Conservation (phyloP, 176 grass and related monocot species). For the Alopecurus myosuroides region DNA sequence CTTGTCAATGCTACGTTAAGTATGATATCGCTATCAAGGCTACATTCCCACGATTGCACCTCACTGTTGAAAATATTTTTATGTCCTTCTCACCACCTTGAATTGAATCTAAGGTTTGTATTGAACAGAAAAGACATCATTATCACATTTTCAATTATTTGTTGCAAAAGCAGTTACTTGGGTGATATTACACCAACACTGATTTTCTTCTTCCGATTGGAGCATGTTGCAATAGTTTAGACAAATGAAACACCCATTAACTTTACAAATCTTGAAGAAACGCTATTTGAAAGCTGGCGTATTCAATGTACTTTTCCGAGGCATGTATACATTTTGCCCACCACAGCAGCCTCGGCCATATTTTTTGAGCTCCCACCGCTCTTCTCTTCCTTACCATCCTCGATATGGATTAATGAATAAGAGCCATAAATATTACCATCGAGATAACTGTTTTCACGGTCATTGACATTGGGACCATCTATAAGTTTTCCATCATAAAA, state of each 20-base stretch:
- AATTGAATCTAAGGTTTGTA: slow-evolving; percentile 36
- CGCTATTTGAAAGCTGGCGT: too few relatives aligned
- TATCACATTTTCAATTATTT: neutral
- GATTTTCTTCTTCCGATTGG: neutral
- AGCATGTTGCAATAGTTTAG: slow-evolving; percentile 6
- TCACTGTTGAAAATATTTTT: too few relatives aligned
- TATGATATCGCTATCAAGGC: slow-evolving; percentile 9
- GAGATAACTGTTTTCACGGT: neutral
- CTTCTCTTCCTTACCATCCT: too few relatives aligned
- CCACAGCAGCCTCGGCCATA: too few relatives aligned
- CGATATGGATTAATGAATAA: too few relatives aligned
- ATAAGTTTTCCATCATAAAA: slow-evolving; percentile 31
- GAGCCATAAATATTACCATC: neutral
- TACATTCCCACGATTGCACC: slow-evolving; percentile 26
- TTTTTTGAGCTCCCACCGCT: too few relatives aligned
- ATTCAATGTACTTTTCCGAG: too few relatives aligned
- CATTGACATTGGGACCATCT: slow-evolving; percentile 22
- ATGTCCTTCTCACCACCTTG: too few relatives aligned
- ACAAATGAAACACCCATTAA: neutral
- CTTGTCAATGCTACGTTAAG: slow-evolving; percentile 49
- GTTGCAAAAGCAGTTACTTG: slow-evolving; percentile 45
- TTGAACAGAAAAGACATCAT: slow-evolving; percentile 21
- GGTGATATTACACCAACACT: slow-evolving; percentile 49
- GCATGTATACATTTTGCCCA: too few relatives aligned
- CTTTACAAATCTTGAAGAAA: neutral